Percentiles rank a stretch among this genome's conserved stretches.
Evolutionary conservation across 2,329 filamentous ascomycete genomes (phyloP).

Genomic region (Apiospora phragmitis): DNA sequence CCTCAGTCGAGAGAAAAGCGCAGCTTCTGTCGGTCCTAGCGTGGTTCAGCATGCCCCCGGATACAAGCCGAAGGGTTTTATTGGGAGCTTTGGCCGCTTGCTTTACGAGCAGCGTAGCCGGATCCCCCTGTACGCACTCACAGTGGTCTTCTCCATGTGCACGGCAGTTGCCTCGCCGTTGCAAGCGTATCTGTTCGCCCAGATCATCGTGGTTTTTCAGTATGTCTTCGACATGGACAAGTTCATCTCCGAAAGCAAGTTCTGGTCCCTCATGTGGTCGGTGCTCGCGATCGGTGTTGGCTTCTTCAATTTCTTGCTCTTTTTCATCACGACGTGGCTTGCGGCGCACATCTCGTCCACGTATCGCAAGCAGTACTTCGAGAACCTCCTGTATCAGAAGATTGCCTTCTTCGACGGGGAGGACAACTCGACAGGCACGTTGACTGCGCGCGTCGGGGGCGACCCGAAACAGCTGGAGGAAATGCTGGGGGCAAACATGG

Average conservation of each 20-base stretch:
- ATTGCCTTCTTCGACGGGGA: constrained; percentile 62
- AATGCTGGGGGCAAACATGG: constrained; percentile 63
- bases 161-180: constrained; percentile 47
- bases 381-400: constrained; percentile 58
- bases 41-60: constrained; percentile 22
- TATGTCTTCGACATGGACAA: constrained; percentile 27
- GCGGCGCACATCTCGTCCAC: constrained; percentile 50
- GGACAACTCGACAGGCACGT: constrained; percentile 59
- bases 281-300: constrained; percentile 55
- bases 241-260: constrained; percentile 47
- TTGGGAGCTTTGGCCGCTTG: constrained; percentile 56
- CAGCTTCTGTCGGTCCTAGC: constrained; percentile 36
- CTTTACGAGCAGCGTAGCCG: constrained; percentile 55
- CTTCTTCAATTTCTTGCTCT: constrained; percentile 53
- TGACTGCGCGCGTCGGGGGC: constrained; percentile 55
- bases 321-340: constrained; percentile 44
- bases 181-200: constrained; percentile 57
- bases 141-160: constrained; percentile 47
- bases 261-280: constrained; percentile 68
- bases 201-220: constrained; percentile 54
- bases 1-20: constrained; percentile 48
- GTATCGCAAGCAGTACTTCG: constrained; percentile 62
- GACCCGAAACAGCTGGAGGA: constrained; percentile 64
- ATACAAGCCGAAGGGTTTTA: constrained; percentile 42
- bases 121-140: constrained; percentile 51